These are phyloP conservation scores for Heliocybe sulcata DNA, from an alignment of 1,284 basidiomycete species.

Conservation along the genomic window DNA sequence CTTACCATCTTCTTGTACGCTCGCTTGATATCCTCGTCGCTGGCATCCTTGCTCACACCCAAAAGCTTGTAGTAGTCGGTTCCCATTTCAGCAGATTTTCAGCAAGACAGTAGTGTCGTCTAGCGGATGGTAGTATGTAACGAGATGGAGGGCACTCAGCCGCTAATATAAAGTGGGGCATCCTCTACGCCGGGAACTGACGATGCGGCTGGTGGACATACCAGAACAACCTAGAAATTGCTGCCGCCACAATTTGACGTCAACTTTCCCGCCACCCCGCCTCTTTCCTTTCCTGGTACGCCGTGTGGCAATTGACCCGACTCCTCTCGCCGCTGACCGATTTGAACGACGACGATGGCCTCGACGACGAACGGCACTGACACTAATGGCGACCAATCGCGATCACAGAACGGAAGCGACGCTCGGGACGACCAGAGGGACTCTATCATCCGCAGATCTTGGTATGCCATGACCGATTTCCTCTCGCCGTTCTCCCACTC, in stretches of 20 bases:
- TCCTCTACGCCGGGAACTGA: slow-evolving; percentile 9
- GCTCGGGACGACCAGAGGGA: slow-evolving; percentile 12
- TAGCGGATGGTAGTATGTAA: slow-evolving; percentile 4
- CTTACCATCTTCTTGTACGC: slow-evolving; percentile 42
- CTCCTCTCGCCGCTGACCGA: not conserved
- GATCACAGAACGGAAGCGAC: not conserved
- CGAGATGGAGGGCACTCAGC: not conserved
- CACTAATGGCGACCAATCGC: not conserved
- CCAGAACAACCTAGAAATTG: slow-evolving; percentile 19
- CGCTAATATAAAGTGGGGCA: slow-evolving; percentile 6
- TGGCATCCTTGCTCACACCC: slow-evolving; percentile 66
- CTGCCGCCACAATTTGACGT: slow-evolving; percentile 12
- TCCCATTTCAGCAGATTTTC: slow-evolving; percentile 43
- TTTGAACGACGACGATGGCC: not conserved
- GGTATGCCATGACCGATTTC: slow-evolving; percentile 50
- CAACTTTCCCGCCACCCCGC: not conserved
- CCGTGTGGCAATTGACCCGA: not conserved
- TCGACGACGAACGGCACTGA: not conserved
- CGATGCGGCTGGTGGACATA: slow-evolving; percentile 8
- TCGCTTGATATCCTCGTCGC: slow-evolving; percentile 58
- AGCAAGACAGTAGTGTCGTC: not conserved
- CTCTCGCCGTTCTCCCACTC: slow-evolving; percentile 65
- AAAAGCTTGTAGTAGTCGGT: slow-evolving; percentile 81
- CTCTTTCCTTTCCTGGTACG: not conserved
- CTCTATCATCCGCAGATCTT: slow-evolving; percentile 35